Base-by-base conservation (phyloP, 2,329 filamentous ascomycete genomes). In the Fusarium liriodendri region DNA sequence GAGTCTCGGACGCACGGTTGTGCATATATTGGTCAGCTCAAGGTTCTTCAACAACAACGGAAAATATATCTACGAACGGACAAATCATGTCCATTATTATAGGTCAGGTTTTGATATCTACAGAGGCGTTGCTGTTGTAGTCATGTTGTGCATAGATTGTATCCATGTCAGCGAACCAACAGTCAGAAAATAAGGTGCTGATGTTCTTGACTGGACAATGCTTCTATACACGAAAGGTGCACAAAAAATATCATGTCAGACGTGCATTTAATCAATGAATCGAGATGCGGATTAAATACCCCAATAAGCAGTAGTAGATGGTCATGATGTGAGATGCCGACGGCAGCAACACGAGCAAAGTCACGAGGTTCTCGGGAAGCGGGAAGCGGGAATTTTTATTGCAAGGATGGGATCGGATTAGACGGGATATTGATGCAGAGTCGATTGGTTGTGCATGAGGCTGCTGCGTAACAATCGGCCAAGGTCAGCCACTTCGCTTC, bases 401-500 rank as follows among this genome's bases (percentile, higher is more conserved):
- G 16, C 54, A 35, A 16, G 47, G 27, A 32, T 29, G 47, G 3
- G 25, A 25, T 52, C 50, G 52, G n/a, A 47, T 47, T 47, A 22
- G 42, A 47, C 42, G 42, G 42, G 42, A 47, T 47, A 47, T 47
- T 14, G 22, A 55, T 63, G 38, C 60, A 62, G 25, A 37, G 33
- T 52, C 58, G 14, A 60, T 45, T 42, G 40, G 60, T 32, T 27
- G 18, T 60, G 59, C 62, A 27, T 52, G 64, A 59, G 37, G 16
- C 47, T 59, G 67, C 20, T 37, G 47, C 64, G 61, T 42, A 65
- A 45, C 62, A 42, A 52, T 59, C 14, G 50, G 45, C 35, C 29
- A 64, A 42, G 25, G 58, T 47, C 52, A 67, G 67, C 59, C 68
- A 66, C 58, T 29, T 71, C 58, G 67, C 64, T 62, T 65, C 64